Base-by-base conservation (phyloP, 1,284 basidiomycete genomes). In the Coniferiporia sulphurascens region DNA sequence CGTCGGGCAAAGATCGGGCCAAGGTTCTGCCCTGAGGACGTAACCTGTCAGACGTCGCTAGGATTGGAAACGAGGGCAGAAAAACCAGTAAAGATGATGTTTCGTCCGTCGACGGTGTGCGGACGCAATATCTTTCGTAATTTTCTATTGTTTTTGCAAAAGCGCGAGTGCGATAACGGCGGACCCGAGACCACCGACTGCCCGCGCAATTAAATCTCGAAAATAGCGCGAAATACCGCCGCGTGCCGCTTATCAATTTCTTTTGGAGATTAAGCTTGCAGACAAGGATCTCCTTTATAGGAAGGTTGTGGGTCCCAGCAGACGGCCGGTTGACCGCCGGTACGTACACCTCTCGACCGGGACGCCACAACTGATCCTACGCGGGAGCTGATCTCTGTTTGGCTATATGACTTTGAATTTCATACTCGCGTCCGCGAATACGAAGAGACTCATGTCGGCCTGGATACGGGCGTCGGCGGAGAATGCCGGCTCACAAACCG, bases 351-450 rank as follows among this genome's bases (percentile, higher is more conserved):
- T 43, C 19, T 43, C 52, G 32, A 45, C 21, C 41, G 10, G 32
- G 43, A 55, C 35, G 35, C 12, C 27, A 9, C 53, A 34, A 15
- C 34, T 44, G 53, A 48, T n/a, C 19, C 12, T 32, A 34, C 21
- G 12, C 44, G 35, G 53, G 53, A 46, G 34, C 52, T 21, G 21
- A 1, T 13, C 51, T 17, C 38, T 19, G 10, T 22, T 10, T 53
- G 52, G 52, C 8, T 53, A 41, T 41, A 41, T 10, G 38, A 45
- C 21, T 4, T 45, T 27, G 53, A 46, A 55, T 55, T 55, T 55
- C 19, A 55, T 46, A 55, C 12, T 55, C 53, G 53, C 15, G 38
- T 41, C 9, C 38, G 15, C 2, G 9, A 15, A 27, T 1, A 32
- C 48, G 48, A 49, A 12, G 41, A 38, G 21, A 27, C 27, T 27